These are phyloP conservation scores for Mucuna pruriens DNA, from an alignment of 306 rosid species.

Conservation along the genomic window DNA sequence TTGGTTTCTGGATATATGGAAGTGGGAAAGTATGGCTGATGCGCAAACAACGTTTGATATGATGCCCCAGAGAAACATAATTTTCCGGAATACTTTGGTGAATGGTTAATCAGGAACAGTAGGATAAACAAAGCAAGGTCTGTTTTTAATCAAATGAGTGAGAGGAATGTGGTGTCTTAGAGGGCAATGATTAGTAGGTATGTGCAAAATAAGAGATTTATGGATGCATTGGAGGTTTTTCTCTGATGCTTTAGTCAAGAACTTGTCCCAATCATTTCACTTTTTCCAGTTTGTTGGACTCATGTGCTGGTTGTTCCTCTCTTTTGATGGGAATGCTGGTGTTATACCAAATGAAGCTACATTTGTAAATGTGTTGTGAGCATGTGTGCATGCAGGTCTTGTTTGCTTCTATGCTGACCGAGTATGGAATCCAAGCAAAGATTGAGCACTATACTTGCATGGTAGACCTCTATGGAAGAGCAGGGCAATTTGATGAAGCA, in stretches of 20 bases:
- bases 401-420: constrained; percentile 45
- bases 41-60: constrained; percentile 55
- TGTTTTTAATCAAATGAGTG: constrained; percentile 57
- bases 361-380: constrained; percentile 61
- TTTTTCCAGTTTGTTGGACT: constrained; percentile 60
- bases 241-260: constrained; percentile 54
- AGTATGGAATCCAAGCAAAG: constrained; percentile 48
- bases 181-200: constrained; percentile 74
- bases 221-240: constrained; percentile 60
- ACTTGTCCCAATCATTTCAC: constrained; percentile 62
- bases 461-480: constrained; percentile 80
- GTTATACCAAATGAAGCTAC: constrained; percentile 61
- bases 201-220: constrained; percentile 52
- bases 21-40: constrained; percentile 46
- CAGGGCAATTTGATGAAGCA: constrained; percentile 62
- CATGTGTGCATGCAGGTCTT: constrained; percentile 72
- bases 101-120: constrained; percentile 60
- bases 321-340: constrained; percentile 58
- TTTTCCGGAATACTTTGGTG: constrained; percentile 68
- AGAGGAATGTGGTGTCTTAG: constrained; percentile 71
- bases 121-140: constrained; percentile 47
- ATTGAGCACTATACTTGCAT: constrained; percentile 69
- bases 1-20: constrained; percentile 67
- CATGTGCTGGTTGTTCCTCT: constrained; percentile 66
- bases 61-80: constrained; percentile 57